These are phyloP conservation scores for Colletotrichum sansevieriae DNA, from an alignment of 2,329 filamentous ascomycete species.

Conservation along the genomic window DNA sequence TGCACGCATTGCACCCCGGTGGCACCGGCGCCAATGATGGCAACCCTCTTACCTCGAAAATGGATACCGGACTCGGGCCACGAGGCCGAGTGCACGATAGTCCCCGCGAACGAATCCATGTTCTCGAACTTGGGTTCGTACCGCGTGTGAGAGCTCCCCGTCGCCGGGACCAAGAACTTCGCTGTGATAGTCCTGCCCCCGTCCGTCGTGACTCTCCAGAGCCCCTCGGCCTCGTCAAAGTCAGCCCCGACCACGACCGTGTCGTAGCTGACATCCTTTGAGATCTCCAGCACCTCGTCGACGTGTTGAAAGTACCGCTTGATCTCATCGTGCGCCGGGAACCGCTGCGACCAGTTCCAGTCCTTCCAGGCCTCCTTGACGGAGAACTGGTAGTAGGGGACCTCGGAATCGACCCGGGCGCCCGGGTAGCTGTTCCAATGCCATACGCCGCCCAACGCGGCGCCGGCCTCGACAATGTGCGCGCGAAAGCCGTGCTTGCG, in stretches of 20 bases:
- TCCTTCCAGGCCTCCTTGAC: conserved; percentile 55
- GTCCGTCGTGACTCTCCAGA: conserved; percentile 60
- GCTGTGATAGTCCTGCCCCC: conserved; percentile 54
- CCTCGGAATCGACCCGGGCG: conserved; percentile 55
- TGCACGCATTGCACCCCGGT: conserved; percentile 49
- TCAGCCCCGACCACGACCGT: conserved; percentile 56
- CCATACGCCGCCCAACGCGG: conserved; percentile 58
- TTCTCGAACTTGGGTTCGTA: conserved; percentile 54
- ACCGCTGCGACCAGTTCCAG: conserved; percentile 59
- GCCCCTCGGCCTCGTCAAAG: conserved; percentile 52
- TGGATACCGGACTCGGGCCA: conserved; percentile 45
- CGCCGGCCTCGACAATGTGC: conserved; percentile 54
- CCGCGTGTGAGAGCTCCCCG: conserved; percentile 60
- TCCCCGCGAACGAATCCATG: conserved; percentile 48
- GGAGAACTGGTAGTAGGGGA: conserved; percentile 53
- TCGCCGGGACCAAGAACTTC: conserved; percentile 60
- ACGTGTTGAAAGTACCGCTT: conserved; percentile 61
- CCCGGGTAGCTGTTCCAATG: conserved; percentile 60
- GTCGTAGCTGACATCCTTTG: conserved; percentile 59
- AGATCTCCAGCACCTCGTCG: conserved; percentile 57
- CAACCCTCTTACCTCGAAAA: conserved; percentile 46
- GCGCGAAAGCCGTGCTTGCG: conserved; percentile 51
- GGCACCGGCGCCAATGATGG: conserved; percentile 50
- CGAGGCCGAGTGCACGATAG: conserved; percentile 47
- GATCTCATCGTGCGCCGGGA: conserved; percentile 56